Base-by-base conservation (phyloP, 805 yeast genomes). In the Ogataea pignaliae region DNA sequence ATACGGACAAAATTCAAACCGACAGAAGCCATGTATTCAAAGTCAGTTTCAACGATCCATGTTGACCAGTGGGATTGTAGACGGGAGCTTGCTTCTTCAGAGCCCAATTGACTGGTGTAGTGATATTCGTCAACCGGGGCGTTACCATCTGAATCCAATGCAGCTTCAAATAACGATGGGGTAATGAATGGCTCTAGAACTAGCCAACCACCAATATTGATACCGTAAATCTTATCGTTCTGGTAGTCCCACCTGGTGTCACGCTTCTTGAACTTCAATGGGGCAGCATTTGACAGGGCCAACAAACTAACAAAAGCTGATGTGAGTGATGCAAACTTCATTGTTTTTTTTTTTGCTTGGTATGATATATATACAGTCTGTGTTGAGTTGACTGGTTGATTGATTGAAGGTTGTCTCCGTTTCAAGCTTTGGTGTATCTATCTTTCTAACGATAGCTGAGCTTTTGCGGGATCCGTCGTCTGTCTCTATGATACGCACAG, bases 141-240 rank as follows among this genome's bases (percentile, higher is more conserved):
- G 13, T 12, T 13, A 32, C 72, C 62, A 12, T 61, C 64, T 36
- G 64, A 66, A 11, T 52, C 57, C 41, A 65, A 64, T 17, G 76
- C 70, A 37, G 73, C 75, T 44, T 70, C 66, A 57, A 89, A 88
- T 38, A 85, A 63, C 1, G 89, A 78, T 5, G 96, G 96, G 1
- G 88, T 85, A 59, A 88, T 88, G 64, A 74, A 88, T 2, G 96
- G 88, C 65, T 88, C 97, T 36, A 88, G 66, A 2, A 88, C 88
- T 40, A 88, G 73, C 96, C 96, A 88, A 37, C 96, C 95, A 50
- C 97, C 97, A 29, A 88, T 66, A 58, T 85, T 84, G 40, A 88
- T 88, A 55, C 96, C 96, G 35, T 75, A 52, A 7, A 63, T 15
- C 32, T 56, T 58, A 6, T 61, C 55, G 21, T 33, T 43, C 1